Evolutionary conservation across 2,329 filamentous ascomycete genomes (phyloP).

Genomic region (Sporothrix variecibatus): DNA sequence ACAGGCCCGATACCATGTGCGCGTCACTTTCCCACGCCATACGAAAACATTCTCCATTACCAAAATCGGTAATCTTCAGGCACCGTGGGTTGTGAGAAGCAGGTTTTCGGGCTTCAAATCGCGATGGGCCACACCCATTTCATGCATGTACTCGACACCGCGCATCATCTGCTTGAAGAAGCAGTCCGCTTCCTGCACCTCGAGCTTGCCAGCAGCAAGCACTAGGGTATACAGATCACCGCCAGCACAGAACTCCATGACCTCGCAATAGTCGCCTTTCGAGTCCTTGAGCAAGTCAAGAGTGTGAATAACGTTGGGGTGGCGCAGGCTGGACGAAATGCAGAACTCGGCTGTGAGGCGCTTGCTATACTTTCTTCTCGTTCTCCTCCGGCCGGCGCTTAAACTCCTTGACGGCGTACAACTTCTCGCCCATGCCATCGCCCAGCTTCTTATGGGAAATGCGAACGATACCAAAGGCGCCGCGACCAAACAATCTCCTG

Average conservation of each 20-base stretch:
- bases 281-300: conserved; percentile 92
- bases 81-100: conserved; percentile 85
- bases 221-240: conserved; percentile 95
- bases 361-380: conserved; percentile 97
- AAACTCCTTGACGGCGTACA: conserved; percentile 98
- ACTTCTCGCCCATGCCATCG: conserved; percentile 77
- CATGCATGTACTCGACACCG: conserved; percentile 97
- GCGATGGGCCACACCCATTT: conserved; percentile 97
- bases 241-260: conserved; percentile 98
- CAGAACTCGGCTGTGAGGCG: conserved; percentile 96
- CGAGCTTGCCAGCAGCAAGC: conserved; percentile 85
- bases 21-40: conserved; percentile 99
- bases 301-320: conserved; percentile 97
- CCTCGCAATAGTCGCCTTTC: conserved; percentile 97
- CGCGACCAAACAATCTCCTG: conserved; percentile 92
- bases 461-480: conserved; percentile 94
- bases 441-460: conserved; percentile 95
- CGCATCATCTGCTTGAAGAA: conserved; percentile 99
- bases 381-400: conserved; percentile 91
- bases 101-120: conserved; percentile 97
- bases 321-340: conserved; percentile 93
- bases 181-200: conserved; percentile 91
- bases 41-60: conserved; percentile 97
- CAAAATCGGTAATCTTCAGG: conserved; percentile 97
- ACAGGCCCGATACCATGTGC: conserved; percentile 96